phyloP scores from a whole-genome alignment of 805 yeast species.

The Spathaspora girioi region DNA sequence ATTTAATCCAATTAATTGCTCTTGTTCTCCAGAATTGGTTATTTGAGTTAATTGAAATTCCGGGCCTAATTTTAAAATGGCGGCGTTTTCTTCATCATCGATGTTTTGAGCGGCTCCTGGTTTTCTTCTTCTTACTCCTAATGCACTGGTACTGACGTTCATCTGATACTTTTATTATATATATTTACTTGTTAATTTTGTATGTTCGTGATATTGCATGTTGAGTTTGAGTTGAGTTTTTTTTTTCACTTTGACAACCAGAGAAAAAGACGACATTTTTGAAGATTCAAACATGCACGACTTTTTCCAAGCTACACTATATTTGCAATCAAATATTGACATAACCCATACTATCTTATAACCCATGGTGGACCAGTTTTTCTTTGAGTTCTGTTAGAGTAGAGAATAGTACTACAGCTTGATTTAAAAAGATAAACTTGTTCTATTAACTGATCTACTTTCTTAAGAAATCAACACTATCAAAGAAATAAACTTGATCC shows the following conservation, averaged over 20 bases:
- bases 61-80: slow-evolving; percentile 82
- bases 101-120: slow-evolving; percentile 46
- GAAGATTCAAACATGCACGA: not conserved
- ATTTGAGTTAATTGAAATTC: slow-evolving; percentile 83
- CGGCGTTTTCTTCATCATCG: slow-evolving; percentile 91
- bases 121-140: slow-evolving; percentile 76
- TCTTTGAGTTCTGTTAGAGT: too few relatives aligned
- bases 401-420: too few relatives aligned
- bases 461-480: slow-evolving; percentile 3
- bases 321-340: too few relatives aligned
- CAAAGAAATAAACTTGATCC: slow-evolving; percentile 36
- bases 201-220: not conserved
- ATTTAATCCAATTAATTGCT: slow-evolving; percentile 78
- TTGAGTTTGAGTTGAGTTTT: not conserved
- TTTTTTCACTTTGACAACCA: not conserved
- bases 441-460: too few relatives aligned
- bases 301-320: not conserved
- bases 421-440: too few relatives aligned
- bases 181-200: not conserved
- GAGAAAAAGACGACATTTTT: not conserved
- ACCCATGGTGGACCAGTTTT: too few relatives aligned
- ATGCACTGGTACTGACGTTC: slow-evolving; percentile 88
- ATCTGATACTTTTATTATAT: slow-evolving; percentile 33
- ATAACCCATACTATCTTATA: not conserved
- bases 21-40: slow-evolving; percentile 75